These are phyloP conservation scores for Nowakowskiella sp. DNA, from an alignment of 192 early-diverging fungal species.

Conservation along the genomic window DNA sequence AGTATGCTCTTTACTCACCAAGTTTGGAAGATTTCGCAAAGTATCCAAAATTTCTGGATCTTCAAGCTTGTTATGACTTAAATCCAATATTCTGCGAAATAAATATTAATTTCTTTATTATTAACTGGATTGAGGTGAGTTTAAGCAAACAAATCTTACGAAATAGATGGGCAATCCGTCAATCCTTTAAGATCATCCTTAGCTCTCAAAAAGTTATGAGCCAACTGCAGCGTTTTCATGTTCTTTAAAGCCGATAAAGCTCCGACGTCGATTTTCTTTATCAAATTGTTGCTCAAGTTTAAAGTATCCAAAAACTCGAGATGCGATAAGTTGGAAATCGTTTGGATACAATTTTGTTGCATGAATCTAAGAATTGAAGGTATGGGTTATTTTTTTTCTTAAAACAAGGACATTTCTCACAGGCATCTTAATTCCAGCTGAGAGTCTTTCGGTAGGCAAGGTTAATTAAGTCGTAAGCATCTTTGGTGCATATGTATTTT, in stretches of 20 bases:
- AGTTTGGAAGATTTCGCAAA: slow-evolving; percentile 39
- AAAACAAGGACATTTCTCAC: slow-evolving; percentile 26
- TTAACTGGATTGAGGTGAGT: background rate
- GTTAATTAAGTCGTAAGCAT: slow-evolving; percentile 1
- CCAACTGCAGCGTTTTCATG: slow-evolving; percentile 43
- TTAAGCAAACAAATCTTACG: slow-evolving; percentile 10
- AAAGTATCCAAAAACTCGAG: slow-evolving; percentile 42
- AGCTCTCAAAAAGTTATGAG: slow-evolving; percentile 41
- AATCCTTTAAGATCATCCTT: slow-evolving; percentile 34
- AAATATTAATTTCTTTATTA: background rate
- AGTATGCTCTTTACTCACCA: slow-evolving; percentile 29
- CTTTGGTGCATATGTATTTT: background rate
- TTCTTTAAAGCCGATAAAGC: slow-evolving; percentile 17
- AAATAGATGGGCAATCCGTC: slow-evolving; percentile 24
- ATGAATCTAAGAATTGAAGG: slow-evolving; percentile 26
- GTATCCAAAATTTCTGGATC: slow-evolving; percentile 44
- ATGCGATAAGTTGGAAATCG: slow-evolving; percentile 31
- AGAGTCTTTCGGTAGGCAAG: slow-evolving; percentile 1
- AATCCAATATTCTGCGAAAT: slow-evolving; percentile 34
- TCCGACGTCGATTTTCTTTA: slow-evolving; percentile 27
- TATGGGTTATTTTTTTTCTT: background rate
- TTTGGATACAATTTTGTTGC: slow-evolving; percentile 51
- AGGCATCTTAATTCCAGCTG: slow-evolving; percentile 41
- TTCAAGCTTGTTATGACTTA: slow-evolving; percentile 47
- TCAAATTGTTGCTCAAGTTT: slow-evolving; percentile 48